phyloP scores from a whole-genome alignment of 2,329 filamentous ascomycete genomes.

The Diplodia intermedia region DNA sequence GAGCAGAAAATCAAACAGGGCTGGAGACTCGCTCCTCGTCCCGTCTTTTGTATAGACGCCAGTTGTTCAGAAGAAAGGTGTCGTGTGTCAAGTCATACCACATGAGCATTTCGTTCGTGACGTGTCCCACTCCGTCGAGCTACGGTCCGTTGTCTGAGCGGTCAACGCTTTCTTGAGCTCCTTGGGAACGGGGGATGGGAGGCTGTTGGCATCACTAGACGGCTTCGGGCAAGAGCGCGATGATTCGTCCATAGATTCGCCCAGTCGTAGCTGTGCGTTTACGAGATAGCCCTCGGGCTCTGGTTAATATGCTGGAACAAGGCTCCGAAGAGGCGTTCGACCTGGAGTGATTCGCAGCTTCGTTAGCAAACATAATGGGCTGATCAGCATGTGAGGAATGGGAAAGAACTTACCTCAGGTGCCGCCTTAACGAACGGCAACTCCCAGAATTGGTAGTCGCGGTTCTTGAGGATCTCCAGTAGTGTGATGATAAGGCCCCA shows the following conservation, averaged over 20 bases:
- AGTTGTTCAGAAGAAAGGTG: constrained; percentile 26
- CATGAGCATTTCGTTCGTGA: constrained; percentile 29
- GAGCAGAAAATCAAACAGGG: constrained; percentile 28
- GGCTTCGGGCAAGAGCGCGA: neutral
- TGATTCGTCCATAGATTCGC: neutral
- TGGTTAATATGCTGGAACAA: constrained; percentile 55
- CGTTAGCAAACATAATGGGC: constrained; percentile 21
- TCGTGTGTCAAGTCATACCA: constrained; percentile 32
- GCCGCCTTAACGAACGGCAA: constrained; percentile 88
- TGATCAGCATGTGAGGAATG: constrained; percentile 27
- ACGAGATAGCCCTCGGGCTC: constrained; percentile 48
- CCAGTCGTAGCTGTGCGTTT: neutral
- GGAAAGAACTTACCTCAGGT: constrained; percentile 72
- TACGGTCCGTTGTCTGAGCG: neutral
- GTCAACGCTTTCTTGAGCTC: neutral
- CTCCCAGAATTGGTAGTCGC: constrained; percentile 89
- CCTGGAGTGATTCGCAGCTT: constrained; percentile 43
- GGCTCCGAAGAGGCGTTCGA: constrained; percentile 55
- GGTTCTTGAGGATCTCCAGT: constrained; percentile 89
- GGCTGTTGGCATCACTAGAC: neutral
- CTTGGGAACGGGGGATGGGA: neutral
- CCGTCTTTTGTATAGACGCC: constrained; percentile 27
- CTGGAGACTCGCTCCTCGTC: constrained; percentile 20
- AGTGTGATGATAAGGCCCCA: constrained; percentile 93
- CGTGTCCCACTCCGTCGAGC: constrained; percentile 7